Conservation (phyloP, 2,329 filamentous ascomycete genomes). For the Dactylellina leptospora region DNA sequence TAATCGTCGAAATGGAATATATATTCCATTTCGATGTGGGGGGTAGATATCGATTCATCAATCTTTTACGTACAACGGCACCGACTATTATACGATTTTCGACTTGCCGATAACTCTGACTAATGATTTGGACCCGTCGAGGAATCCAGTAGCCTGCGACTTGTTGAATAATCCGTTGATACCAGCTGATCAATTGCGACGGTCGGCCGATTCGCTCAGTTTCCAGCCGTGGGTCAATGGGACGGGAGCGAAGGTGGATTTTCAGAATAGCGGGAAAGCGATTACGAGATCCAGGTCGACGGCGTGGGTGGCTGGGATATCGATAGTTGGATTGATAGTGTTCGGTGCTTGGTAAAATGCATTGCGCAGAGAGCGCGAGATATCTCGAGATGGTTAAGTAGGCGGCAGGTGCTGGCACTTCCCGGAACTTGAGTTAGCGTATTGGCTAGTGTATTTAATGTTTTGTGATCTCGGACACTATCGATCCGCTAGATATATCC, state of each 20-base stretch:
- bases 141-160: slow-evolving; percentile 65
- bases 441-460: too few species aligned
- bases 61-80: slow-evolving; percentile 72
- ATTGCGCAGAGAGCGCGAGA: too few species aligned
- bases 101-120: slow-evolving; percentile 75
- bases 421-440: too few species aligned
- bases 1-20: too few species aligned
- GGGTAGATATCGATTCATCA: slow-evolving; percentile 76
- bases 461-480: too few species aligned
- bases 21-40: too few species aligned
- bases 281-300: not conserved
- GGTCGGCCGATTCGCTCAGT: not conserved
- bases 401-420: too few species aligned
- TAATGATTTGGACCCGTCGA: slow-evolving; percentile 67
- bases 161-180: slow-evolving; percentile 66
- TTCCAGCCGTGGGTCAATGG: slow-evolving; percentile 48
- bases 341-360: too few species aligned
- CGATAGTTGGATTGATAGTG: too few species aligned
- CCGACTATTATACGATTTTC: slow-evolving; percentile 74
- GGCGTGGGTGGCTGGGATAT: not conserved
- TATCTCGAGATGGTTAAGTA: too few species aligned
- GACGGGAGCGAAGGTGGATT: slow-evolving; percentile 18
- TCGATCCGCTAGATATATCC: too few species aligned
- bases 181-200: slow-evolving; percentile 59
- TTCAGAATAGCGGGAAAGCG: not conserved